These are phyloP conservation scores for Brassica napus DNA, from an alignment of 345 rosid genomes.

Conservation along the genomic window DNA sequence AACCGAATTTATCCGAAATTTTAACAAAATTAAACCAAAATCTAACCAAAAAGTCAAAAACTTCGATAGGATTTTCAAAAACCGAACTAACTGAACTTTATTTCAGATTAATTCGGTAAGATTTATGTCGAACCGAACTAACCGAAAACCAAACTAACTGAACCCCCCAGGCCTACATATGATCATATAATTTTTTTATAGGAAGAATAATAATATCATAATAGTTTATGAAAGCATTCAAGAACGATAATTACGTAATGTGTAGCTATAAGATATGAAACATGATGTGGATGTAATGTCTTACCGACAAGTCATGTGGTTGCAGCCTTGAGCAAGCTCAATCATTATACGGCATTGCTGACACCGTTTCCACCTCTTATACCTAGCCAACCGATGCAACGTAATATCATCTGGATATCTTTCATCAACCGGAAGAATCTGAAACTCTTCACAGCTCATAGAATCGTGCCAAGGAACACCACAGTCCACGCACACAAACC, in stretches of 20 bases:
- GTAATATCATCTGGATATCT: slow-evolving; percentile 82
- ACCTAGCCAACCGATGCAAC: slow-evolving; percentile 76
- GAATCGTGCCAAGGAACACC: slow-evolving; percentile 95
- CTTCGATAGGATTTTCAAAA: too few relatives aligned
- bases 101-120: too few relatives aligned
- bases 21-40: too few relatives aligned
- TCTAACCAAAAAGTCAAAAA: too few relatives aligned
- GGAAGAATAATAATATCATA: too few relatives aligned
- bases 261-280: not conserved
- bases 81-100: too few relatives aligned
- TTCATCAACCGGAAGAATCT: slow-evolving; percentile 78
- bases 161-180: too few relatives aligned
- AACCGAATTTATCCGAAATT: too few relatives aligned
- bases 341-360: slow-evolving; percentile 92
- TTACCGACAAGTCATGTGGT: slow-evolving; percentile 97
- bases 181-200: too few relatives aligned
- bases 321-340: slow-evolving; percentile 89
- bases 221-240: too few relatives aligned
- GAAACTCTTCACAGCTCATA: slow-evolving; percentile 84
- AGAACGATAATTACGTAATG: not conserved
- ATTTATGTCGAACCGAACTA: too few relatives aligned
- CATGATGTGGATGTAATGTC: not conserved
- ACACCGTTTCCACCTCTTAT: slow-evolving; percentile 91
- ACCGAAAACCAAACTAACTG: too few relatives aligned
- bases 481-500: slow-evolving; percentile 84